phyloP scores from a whole-genome alignment of 176 grass and related monocot genomes.

The Thinopyrum elongatum region DNA sequence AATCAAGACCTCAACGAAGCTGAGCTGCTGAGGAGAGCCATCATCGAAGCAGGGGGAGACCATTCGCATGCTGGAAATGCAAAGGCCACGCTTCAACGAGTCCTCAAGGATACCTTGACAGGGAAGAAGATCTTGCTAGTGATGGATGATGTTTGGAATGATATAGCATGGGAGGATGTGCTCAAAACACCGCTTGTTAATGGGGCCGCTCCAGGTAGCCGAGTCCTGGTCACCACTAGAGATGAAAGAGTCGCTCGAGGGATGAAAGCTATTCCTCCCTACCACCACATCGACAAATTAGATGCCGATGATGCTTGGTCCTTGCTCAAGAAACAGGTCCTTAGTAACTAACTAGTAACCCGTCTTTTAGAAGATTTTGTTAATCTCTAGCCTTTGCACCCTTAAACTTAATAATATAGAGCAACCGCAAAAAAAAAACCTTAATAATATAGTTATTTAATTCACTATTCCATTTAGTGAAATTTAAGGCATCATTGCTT shows the following conservation, averaged over 20 bases:
- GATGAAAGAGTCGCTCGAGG: background rate
- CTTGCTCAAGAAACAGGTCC: constrained; percentile 10
- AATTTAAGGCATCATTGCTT: too few relatives aligned
- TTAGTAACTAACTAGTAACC: background rate
- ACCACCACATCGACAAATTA: background rate
- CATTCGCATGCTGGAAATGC: background rate
- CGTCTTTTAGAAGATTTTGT: background rate
- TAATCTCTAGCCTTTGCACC: background rate
- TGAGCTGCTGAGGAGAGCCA: background rate
- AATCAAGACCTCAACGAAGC: background rate
- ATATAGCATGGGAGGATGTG: constrained; percentile 1
- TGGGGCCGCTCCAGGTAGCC: background rate
- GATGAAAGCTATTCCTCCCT: background rate
- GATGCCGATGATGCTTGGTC: background rate
- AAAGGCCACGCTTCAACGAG: background rate
- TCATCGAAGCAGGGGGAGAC: background rate
- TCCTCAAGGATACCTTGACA: background rate
- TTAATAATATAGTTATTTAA: background rate
- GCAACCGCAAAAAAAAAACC: too few relatives aligned
- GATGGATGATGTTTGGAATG: constrained; percentile 1
- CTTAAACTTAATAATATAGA: background rate
- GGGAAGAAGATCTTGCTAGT: constrained; percentile 1
- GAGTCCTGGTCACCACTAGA: background rate
- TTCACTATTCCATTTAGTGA: background rate
- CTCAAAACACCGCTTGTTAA: background rate